Evolutionary conservation across 2,329 filamentous ascomycete species (phyloP), one percentile per base, ranked within the genome.

Genomic region (Zasmidium citrigriseum): DNA sequence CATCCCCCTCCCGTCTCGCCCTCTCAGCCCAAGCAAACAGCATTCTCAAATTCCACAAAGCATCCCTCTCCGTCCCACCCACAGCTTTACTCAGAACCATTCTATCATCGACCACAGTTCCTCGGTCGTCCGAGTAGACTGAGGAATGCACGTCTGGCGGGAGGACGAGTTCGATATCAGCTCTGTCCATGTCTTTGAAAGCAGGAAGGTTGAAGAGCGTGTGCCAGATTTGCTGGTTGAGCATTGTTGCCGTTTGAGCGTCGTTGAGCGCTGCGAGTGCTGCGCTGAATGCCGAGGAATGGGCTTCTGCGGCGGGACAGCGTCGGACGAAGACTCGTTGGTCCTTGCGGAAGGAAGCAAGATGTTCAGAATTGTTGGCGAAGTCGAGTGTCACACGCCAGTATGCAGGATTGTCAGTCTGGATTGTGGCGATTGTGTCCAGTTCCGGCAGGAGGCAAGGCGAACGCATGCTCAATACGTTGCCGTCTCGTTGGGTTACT

Each of bases 301-400:
- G 86, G 81, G 14, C 88, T 83, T 55, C 71, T 9, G 60, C 58
- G 0, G 78, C 74, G 0, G 75, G 72, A n/a, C 91, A 85, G 16
- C 89, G 82, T 18, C 89, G 85, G 3, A 96, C 85, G 68, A 87
- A 87, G 45, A 97, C 78, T 1, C 85, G 89, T 66, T 96, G 91
- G 23, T 87, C 87, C 20, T 80, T 79, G 11, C 77, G 78, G 76
- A 96, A 91, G 2, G 86, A 84, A 0, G 81, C 75, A 3, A 84
- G 78, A 50, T 95, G 83, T 0, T 79, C 74, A 0, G 86, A 78
- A 57, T 89, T 86, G 51, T 80, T 77, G 2, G 77, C 78, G 63
- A 97, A 91, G 70, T 95, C 87, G 3, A 96, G 80, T 4, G 86
- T 86, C 2, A 96, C 82, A 45, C 90, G 88, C 93, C 93, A 97